Base-by-base conservation (phyloP, 2,329 filamentous ascomycete species). In the Verticillium albo-atrum region DNA sequence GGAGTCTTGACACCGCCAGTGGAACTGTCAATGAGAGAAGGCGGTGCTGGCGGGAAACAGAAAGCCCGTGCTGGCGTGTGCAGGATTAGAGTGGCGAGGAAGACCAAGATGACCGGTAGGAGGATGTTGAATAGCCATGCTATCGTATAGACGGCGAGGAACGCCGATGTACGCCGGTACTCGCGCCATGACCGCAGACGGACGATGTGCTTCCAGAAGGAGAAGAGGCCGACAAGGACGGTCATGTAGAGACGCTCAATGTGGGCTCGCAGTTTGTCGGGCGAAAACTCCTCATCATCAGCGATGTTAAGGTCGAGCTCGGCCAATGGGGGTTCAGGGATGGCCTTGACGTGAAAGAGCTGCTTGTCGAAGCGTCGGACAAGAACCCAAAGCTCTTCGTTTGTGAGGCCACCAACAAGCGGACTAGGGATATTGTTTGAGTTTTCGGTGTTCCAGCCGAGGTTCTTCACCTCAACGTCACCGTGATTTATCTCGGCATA, bases 241-340 rank as follows among this genome's bases (percentile, higher is more conserved):
- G 89, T 91, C 82, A 92, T 92, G 70, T 96, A 96, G 12, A 95
- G 76, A 15, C 92, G 81, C 73, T 96, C 92, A 4, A 95, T 71
- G 57, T 89, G 92, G 2, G 88, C 85, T 12, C 91, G 82, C 52
- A 96, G 77, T 74, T 95, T 95, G 68, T 95, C 91, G 0, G 91
- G 91, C 0, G 89, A 91, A 71, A 95, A 95, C 60, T 93, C 89
- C 65, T 95, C 91, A 58, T 94, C 88, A 42, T 92, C 88, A 4
- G 90, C 88, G 59, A 91, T 88, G 65, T 92, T 91, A 60, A 96
- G 81, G 71, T 96, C 91, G 37, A 96, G 76, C 15, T 86, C 85
- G 6, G 89, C 89, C 1, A 89, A 81, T 1, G 74, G 74, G 0
- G 68, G 60, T 37, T 74, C 67, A 0, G 72, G 65, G 9, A 88